phyloP scores from a whole-genome alignment of 352 stramenopile genomes.

The Phytophthora gonapodyides region DNA sequence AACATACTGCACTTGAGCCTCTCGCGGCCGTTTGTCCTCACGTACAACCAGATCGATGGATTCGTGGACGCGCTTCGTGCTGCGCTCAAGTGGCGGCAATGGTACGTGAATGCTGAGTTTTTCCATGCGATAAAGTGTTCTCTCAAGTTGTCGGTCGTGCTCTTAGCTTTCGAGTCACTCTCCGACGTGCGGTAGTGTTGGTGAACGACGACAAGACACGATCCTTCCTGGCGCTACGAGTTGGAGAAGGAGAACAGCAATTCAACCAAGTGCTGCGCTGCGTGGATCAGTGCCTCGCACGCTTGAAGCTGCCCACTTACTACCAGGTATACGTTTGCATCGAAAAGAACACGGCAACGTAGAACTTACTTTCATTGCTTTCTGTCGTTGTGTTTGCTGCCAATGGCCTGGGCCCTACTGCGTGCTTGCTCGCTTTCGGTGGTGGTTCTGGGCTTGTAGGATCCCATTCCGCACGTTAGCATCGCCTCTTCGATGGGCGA shows the following conservation, averaged over 20 bases:
- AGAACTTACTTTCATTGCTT: constrained; percentile 30
- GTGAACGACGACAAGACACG: constrained; percentile 78
- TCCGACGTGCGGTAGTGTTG: constrained; percentile 50
- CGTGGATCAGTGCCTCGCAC: constrained; percentile 65
- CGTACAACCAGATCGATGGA: constrained; percentile 61
- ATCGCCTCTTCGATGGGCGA: constrained; percentile 69
- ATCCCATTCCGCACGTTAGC: constrained; percentile 82
- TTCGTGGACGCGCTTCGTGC: constrained; percentile 72
- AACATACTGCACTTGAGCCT: constrained; percentile 67
- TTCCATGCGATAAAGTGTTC: not conserved
- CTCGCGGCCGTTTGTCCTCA: constrained; percentile 77
- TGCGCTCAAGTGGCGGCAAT: constrained; percentile 71
- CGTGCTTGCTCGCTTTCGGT: constrained; percentile 9
- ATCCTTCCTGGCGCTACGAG: constrained; percentile 68
- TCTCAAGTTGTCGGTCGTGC: not conserved
- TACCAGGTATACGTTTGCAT: constrained; percentile 53
- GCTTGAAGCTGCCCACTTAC: constrained; percentile 56
- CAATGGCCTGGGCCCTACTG: constrained; percentile 33
- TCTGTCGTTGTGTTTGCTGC: constrained; percentile 48
- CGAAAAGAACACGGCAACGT: constrained; percentile 13
- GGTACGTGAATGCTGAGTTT: constrained; percentile 36
- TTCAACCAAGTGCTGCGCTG: constrained; percentile 51
- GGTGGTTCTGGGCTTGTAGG: constrained; percentile 35
- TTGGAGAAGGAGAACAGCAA: constrained; percentile 41
- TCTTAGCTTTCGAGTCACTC: constrained; percentile 50